Percentiles rank a stretch among this genome's conserved stretches.
phyloP scores from a whole-genome alignment of 2,329 filamentous ascomycete species.

The Colletotrichum sp. region DNA sequence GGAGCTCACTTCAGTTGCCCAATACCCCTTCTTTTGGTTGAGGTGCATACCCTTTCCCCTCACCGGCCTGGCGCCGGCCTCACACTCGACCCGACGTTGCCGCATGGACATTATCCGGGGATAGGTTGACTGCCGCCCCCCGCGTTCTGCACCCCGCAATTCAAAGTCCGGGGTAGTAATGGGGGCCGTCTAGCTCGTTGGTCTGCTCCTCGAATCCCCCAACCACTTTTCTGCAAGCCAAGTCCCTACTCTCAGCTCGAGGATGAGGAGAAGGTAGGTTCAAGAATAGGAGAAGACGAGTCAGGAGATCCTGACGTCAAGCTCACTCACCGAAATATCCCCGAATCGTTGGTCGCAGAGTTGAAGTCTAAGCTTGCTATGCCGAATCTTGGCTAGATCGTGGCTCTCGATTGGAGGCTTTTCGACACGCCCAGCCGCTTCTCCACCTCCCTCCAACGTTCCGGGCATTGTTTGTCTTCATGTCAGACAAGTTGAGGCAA shows the following conservation, averaged over 20 bases:
- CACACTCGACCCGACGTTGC: background rate
- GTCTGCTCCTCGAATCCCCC: background rate
- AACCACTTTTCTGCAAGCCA: slow-evolving; percentile 2
- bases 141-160: slow-evolving; percentile 19
- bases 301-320: slow-evolving; percentile 10
- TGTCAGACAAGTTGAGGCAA: background rate
- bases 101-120: slow-evolving; percentile 1
- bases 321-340: slow-evolving; percentile 15
- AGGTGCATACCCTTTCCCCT: background rate
- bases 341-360: slow-evolving; percentile 11
- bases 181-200: background rate
- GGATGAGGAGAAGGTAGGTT: slow-evolving; percentile 10
- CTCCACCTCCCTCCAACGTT: slow-evolving; percentile 9
- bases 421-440: background rate
- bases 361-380: slow-evolving; percentile 19
- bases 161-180: slow-evolving; percentile 14
- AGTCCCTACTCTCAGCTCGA: background rate
- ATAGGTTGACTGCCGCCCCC: slow-evolving; percentile 3
- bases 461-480: slow-evolving; percentile 2
- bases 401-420: slow-evolving; percentile 10
- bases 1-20: background rate
- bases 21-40: background rate
- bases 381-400: slow-evolving; percentile 12
- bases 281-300: background rate
- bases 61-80: background rate